Conservation (phyloP, 805 yeast species). For the Candida xiaguanensis region DNA sequence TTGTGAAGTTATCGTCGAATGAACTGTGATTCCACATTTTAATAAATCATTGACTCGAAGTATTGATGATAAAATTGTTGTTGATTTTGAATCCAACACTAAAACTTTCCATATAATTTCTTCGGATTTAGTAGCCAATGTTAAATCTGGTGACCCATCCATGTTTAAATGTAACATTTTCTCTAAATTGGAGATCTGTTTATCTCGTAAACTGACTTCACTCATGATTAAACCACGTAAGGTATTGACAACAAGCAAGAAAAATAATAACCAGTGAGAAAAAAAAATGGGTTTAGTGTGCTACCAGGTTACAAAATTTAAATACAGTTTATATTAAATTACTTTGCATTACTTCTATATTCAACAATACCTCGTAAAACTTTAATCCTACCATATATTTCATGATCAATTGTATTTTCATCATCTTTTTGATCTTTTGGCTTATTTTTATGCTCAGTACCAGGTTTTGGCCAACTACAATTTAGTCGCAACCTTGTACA, state of each 20-base stretch:
- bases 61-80: conserved; percentile 86
- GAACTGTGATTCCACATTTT: conserved; percentile 89
- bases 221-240: conserved; percentile 5
- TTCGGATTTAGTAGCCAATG: conserved; percentile 54
- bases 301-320: no score
- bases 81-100: conserved; percentile 75
- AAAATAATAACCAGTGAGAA: not conserved
- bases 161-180: conserved; percentile 83
- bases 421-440: conserved; percentile 47
- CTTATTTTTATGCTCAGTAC: conserved; percentile 57
- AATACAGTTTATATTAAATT: no score
- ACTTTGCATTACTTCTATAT: conserved; percentile 27
- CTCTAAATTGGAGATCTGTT: conserved; percentile 46
- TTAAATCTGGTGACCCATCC: conserved; percentile 51
- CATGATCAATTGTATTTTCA: conserved; percentile 53
- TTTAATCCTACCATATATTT: conserved; percentile 54
- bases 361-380: conserved; percentile 64
- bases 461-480: conserved; percentile 75
- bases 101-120: conserved; percentile 89
- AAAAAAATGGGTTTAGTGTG: not conserved
- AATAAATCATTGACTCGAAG: conserved; percentile 86
- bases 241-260: not conserved
- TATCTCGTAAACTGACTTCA: conserved; percentile 20
- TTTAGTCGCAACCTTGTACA: conserved; percentile 60
- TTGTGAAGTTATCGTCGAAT: conserved; percentile 64